These are phyloP conservation scores for Thelonectria olida DNA, from an alignment of 2,329 filamentous ascomycete genomes.

Conservation along the genomic window DNA sequence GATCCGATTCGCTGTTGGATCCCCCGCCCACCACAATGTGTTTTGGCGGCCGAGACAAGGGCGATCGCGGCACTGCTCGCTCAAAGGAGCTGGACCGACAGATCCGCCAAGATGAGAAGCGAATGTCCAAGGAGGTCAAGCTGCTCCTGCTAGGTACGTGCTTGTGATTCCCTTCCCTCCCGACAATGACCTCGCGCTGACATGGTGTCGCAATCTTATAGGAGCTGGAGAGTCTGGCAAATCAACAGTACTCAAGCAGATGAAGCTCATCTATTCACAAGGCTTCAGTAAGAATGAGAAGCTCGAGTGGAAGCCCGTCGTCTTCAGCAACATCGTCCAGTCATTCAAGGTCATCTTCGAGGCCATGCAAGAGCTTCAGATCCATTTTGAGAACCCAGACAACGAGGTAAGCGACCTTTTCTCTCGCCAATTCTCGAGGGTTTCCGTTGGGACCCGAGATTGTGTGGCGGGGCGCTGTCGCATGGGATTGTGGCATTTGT, in stretches of 20 bases:
- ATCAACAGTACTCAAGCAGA: slow-evolving; percentile 97
- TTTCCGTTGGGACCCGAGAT: background rate
- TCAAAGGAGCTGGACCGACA: slow-evolving; percentile 85
- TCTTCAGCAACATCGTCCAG: slow-evolving; percentile 94
- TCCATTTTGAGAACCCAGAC: slow-evolving; percentile 79
- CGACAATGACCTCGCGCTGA: slow-evolving; percentile 19
- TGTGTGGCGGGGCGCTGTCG: slow-evolving; percentile 1
- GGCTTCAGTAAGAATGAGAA: slow-evolving; percentile 91
- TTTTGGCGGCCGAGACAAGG: slow-evolving; percentile 66
- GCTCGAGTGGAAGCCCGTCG: slow-evolving; percentile 92
- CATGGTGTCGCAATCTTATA: slow-evolving; percentile 49
- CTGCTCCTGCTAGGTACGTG: slow-evolving; percentile 83
- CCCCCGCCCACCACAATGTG: slow-evolving; percentile 60
- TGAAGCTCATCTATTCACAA: slow-evolving; percentile 96
- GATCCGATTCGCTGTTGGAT: slow-evolving; percentile 5
- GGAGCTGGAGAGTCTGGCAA: slow-evolving; percentile 92
- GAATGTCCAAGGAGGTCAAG: slow-evolving; percentile 88
- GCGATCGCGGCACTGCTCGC: slow-evolving; percentile 60
- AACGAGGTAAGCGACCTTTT: slow-evolving; percentile 72
- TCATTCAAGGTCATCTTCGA: slow-evolving; percentile 91
- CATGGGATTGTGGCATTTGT: slow-evolving; percentile 11
- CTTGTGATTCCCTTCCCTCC: background rate
- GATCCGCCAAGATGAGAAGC: slow-evolving; percentile 88
- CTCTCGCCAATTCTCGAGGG: slow-evolving; percentile 3
- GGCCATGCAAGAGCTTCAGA: slow-evolving; percentile 86